These are phyloP conservation scores for Mycena olivaceomarginata DNA, from an alignment of 768 basidiomycete genomes.

Conservation along the genomic window DNA sequence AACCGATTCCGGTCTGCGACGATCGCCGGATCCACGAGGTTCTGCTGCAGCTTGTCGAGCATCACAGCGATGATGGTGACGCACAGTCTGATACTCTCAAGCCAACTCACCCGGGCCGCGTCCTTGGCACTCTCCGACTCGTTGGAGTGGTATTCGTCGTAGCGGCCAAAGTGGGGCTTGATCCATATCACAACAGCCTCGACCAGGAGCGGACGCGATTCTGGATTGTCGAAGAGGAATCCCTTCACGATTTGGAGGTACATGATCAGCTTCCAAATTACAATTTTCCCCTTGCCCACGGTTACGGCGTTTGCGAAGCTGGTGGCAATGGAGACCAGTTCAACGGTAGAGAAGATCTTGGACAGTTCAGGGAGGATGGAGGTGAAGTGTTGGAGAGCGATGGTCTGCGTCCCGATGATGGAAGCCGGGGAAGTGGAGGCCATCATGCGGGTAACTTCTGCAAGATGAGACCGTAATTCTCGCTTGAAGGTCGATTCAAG, in stretches of 20 bases:
- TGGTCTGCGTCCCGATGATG: conserved; percentile 97
- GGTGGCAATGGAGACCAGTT: conserved; percentile 91
- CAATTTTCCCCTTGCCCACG: conserved; percentile 88
- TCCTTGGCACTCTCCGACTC: conserved; percentile 84
- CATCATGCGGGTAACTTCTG: conserved; percentile 94
- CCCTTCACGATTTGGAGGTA: conserved; percentile 94
- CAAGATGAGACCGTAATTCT: conserved; percentile 86
- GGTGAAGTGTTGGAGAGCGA: conserved; percentile 95
- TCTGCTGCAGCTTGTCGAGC: conserved; percentile 92
- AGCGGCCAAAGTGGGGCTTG: conserved; percentile 95
- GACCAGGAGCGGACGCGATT: conserved; percentile 86
- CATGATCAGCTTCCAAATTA: conserved; percentile 96
- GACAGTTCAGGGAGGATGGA: conserved; percentile 92
- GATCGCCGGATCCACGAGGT: conserved; percentile 81
- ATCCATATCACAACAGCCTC: conserved; percentile 96
- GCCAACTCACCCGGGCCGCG: conserved; percentile 87
- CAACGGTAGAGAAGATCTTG: conserved; percentile 86
- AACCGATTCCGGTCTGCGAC: conserved; percentile 76
- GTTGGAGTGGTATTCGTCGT: conserved; percentile 86
- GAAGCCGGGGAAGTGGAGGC: conserved; percentile 82
- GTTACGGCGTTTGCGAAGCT: conserved; percentile 91
- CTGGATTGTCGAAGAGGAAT: conserved; percentile 89
- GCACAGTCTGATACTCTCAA: conserved; percentile 93
- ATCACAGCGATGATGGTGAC: conserved; percentile 93
- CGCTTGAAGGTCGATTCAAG: conserved; percentile 90